phyloP scores from a whole-genome alignment of 139 green algal genomes.

The Coelastrella sp. region DNA sequence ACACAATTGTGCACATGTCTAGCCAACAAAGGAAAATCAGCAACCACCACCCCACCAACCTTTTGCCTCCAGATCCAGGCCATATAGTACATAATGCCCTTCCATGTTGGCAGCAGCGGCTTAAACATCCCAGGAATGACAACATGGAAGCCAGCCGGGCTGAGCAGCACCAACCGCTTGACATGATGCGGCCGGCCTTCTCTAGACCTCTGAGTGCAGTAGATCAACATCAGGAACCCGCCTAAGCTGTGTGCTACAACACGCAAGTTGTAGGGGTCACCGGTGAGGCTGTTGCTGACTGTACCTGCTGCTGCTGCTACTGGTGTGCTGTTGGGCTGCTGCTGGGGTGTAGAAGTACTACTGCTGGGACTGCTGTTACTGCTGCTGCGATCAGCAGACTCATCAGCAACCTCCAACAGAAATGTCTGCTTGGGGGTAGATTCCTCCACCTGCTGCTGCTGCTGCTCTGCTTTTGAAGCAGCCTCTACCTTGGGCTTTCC shows the following conservation, averaged over 20 bases:
- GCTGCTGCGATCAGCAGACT: too few relatives aligned
- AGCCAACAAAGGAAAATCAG: not conserved
- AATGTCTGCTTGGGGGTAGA: too few relatives aligned
- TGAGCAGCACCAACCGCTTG: constrained; percentile 82
- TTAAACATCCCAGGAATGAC: constrained; percentile 39
- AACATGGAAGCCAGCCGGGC: constrained; percentile 68
- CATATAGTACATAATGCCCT: constrained; percentile 7
- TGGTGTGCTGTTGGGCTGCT: not conserved
- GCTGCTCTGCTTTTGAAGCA: not conserved
- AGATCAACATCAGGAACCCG: constrained; percentile 77
- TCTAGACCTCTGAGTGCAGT: constrained; percentile 58
- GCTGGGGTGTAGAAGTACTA: too few relatives aligned
- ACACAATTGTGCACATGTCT: not conserved
- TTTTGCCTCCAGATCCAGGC: constrained; percentile 14
- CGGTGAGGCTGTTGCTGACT: not conserved
- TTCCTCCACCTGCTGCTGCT: not conserved
- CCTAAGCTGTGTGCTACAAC: constrained; percentile 81
- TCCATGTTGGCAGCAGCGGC: constrained; percentile 25
- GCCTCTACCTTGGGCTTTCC: too few relatives aligned
- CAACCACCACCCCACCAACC: not conserved
- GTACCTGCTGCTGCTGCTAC: not conserved
- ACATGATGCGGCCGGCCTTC: constrained; percentile 68
- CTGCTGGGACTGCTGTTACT: too few relatives aligned
- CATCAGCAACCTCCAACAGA: too few relatives aligned
- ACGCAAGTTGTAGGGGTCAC: constrained; percentile 75